A percentile compares a stretch with the other conserved stretches of the same genome.
phyloP scores from a whole-genome alignment of 2,329 filamentous ascomycete species.

The Phialophora chinensis region DNA sequence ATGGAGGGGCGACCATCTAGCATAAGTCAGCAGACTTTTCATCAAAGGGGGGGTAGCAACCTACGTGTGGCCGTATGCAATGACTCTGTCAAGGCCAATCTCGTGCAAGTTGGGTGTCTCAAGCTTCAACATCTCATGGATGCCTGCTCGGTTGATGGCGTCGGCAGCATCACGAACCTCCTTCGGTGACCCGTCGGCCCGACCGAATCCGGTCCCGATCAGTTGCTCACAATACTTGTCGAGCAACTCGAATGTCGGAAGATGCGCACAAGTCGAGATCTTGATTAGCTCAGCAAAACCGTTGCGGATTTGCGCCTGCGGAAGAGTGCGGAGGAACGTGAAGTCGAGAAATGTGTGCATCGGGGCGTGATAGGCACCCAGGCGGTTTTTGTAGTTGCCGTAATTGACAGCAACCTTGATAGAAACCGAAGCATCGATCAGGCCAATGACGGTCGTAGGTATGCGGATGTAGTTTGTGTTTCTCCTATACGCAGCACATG shows the following conservation, averaged over 20 bases:
- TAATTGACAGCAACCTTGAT: conserved; percentile 83
- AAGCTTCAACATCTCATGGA: conserved; percentile 74
- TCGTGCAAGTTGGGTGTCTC: conserved; percentile 77
- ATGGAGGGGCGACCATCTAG: conserved; percentile 72
- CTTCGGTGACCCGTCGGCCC: conserved; percentile 60
- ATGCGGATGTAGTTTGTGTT: conserved; percentile 77
- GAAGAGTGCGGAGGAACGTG: conserved; percentile 71
- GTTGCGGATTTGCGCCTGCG: conserved; percentile 71
- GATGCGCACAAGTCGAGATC: conserved; percentile 73
- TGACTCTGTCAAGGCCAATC: conserved; percentile 73
- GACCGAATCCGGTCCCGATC: conserved; percentile 69
- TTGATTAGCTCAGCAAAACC: conserved; percentile 78
- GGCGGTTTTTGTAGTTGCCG: conserved; percentile 75
- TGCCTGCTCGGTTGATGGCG: conserved; percentile 70
- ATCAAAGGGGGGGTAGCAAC: conserved; percentile 38
- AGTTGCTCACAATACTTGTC: conserved; percentile 73
- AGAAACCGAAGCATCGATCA: conserved; percentile 76
- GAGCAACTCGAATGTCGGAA: conserved; percentile 69
- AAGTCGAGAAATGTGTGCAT: conserved; percentile 76
- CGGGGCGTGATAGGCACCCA: conserved; percentile 75
- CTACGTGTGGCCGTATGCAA: conserved; percentile 74
- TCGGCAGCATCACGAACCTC: conserved; percentile 68
- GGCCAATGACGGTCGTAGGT: conserved; percentile 74
- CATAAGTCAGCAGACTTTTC: conserved; percentile 20
- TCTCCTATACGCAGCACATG: conserved; percentile 72